These are phyloP conservation scores for Citrus medica DNA, from an alignment of 345 rosid genomes.

Conservation along the genomic window DNA sequence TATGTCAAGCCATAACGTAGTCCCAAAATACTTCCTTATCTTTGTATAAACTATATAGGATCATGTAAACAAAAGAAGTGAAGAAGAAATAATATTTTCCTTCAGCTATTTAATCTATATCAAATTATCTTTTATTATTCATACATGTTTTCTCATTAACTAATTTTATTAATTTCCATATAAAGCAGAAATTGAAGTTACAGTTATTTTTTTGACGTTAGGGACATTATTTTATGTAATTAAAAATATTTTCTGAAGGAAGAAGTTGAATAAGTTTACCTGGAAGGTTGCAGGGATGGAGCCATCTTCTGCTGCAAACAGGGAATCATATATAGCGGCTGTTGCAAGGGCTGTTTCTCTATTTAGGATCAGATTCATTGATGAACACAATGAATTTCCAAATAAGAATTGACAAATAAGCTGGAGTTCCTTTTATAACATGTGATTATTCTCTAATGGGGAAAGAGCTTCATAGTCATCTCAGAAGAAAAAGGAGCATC, in stretches of 20 bases:
- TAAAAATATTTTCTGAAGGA: background rate
- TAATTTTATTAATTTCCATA: no score
- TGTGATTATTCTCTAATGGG: background rate
- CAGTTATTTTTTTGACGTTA: no score
- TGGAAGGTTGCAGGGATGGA: slow-evolving; percentile 93
- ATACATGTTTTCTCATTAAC: no score
- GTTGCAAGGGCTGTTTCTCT: slow-evolving; percentile 93
- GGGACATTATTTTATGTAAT: background rate
- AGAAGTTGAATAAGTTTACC: slow-evolving; percentile 32
- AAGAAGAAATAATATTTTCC: no score
- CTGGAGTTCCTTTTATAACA: background rate
- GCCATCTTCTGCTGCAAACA: slow-evolving; percentile 94
- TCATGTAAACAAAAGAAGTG: no score
- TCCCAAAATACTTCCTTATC: no score
- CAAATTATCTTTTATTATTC: no score
- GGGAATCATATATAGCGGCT: slow-evolving; percentile 90
- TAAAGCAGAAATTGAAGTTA: no score
- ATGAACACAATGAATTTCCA: background rate
- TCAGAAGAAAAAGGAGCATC: background rate
- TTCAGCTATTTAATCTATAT: no score
- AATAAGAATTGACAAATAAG: background rate
- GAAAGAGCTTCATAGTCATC: background rate
- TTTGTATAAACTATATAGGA: no score
- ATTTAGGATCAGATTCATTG: slow-evolving; percentile 51
- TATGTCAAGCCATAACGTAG: no score